Conservation (phyloP, 768 basidiomycete species). For the Serendipita vermifera region DNA sequence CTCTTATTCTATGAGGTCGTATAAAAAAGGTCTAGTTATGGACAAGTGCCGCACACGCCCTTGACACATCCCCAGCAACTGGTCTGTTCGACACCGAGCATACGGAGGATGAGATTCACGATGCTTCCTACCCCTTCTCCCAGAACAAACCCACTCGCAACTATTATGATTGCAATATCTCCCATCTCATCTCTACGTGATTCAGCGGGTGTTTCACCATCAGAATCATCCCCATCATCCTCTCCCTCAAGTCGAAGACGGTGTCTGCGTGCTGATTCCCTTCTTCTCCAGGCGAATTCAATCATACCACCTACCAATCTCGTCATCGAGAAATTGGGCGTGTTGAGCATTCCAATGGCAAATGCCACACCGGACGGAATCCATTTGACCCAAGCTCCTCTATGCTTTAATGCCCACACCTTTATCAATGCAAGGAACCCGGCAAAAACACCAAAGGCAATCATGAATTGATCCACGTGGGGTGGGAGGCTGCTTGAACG, state of each 20-base stretch:
- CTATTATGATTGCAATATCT: conserved; percentile 66
- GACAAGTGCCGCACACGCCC: conserved; percentile 57
- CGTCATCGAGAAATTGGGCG: conserved; percentile 87
- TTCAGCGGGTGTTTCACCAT: conserved; percentile 14
- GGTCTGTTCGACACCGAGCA: conserved; percentile 53
- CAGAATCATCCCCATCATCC: conserved; percentile 21
- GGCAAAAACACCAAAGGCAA: conserved; percentile 59
- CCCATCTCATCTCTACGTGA: conserved; percentile 5
- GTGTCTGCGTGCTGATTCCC: conserved; percentile 34
- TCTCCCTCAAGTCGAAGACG: conserved; percentile 30
- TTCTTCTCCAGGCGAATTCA: conserved; percentile 31
- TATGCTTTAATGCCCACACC: conserved; percentile 36
- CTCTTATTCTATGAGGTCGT: too few relatives aligned
- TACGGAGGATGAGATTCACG: conserved; percentile 58
- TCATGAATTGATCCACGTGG: conserved; percentile 56
- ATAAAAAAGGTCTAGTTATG: too few relatives aligned
- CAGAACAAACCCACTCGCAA: conserved; percentile 90
- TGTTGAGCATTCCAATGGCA: conserved; percentile 91
- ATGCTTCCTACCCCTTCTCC: conserved; percentile 90
- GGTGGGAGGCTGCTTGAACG: conserved; percentile 35
- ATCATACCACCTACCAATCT: conserved; percentile 77
- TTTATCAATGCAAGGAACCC: conserved; percentile 54
- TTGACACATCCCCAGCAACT: conserved; percentile 84
- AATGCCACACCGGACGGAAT: conserved; percentile 90
- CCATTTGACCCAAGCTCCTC: conserved; percentile 50